Base-by-base conservation (phyloP, 768 basidiomycete genomes). In the Calocybe indica region DNA sequence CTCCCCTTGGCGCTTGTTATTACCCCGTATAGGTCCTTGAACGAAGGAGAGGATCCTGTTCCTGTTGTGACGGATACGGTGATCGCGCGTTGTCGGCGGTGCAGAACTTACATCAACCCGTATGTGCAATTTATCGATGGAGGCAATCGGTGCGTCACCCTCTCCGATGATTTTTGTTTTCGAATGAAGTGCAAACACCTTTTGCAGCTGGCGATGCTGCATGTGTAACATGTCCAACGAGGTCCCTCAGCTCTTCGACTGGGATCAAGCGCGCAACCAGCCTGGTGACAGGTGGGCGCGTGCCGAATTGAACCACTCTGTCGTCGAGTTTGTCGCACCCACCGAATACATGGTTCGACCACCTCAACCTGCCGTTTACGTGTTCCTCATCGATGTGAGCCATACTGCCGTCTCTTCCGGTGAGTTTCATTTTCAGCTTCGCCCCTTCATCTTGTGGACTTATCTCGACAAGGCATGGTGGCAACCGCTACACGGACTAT, bases 291-390 rank as follows among this genome's bases (percentile, higher is more conserved):
- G 96, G 47, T 99, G 96, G 94, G 71, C 80, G 28, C 83, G 96
- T 51, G 83, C 90, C 1, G 96, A 99, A 69, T 76, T 99, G 45
- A 98, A 96, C 58, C 82, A 90, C 62, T 80, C 85, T 33, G 88
- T 85, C n/a, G 91, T 99, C 43, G 96, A 99, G 65, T 99, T 83
- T 60, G 89, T 99, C 45, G 96, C 96, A 1, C 94, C 96, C 5
- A 95, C 93, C 0, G 96, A 99, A 69, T 99, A 99, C 67, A 98
- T 98, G 96, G 95, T 94, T 61, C 88, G 96, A 54, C 87, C 96
- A 5, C 96, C 96, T 45, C 96, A 98, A 65, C 92, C 96, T 5
- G 92, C 94, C 12, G 92, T 96, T 45, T 98, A 95, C 65, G 79
- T 95, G 48, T 96, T 98, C 76, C 79, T 98, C 62, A 89, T 99